Evolutionary conservation across 805 yeast species (phyloP), one percentile per base, ranked within the genome.

Genomic region (Schizosaccharomyces octosporus): DNA sequence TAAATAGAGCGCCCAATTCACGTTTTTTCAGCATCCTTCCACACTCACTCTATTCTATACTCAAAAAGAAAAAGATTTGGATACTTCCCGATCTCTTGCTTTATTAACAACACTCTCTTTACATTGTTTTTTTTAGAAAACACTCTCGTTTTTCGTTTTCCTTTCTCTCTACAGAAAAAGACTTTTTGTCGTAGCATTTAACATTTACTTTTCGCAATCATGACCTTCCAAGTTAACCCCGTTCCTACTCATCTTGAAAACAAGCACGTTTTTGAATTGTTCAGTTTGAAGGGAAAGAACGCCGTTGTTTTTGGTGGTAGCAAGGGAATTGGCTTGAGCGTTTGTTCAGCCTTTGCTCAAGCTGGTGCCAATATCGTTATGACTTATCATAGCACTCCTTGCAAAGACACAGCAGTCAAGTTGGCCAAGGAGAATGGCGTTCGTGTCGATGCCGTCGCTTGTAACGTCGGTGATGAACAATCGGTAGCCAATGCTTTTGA

Each of bases 271-370:
- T 72, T 83, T 64, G 89, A 84, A 64, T 74, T 84, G 65, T 86
- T 87, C 72, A 82, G 87, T 3, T 76, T 87, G 63, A 83, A 82
- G 72, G 94, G 93, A 36, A 86, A 85, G 72, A 83, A 82, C 15
- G 90, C 94, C 31, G 80, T 85, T 3, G 79, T 87, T 63, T 84
- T 94, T 17, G 95, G 95, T 58, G 85, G 87, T 13, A 82, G 89
- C 19, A 76, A 84, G 57, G 95, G 95, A 41, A 86, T 87, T 65
- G 95, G 95, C 17, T 79, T 72, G 66, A 86, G 85, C 4, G 84
- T 85, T 43, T 94, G 94, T 57, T 85, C 81, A 70, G 89, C 87
- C 2, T 85, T 76, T 67, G 84, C 87, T 60, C 90, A 85, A 72
- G 90, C 90, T 3, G 95, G 95, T 61, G 95, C 94, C 17, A 57